These are phyloP conservation scores for Ceratocystis cubensis DNA, from an alignment of 2,329 filamentous ascomycete genomes.

Conservation along the genomic window DNA sequence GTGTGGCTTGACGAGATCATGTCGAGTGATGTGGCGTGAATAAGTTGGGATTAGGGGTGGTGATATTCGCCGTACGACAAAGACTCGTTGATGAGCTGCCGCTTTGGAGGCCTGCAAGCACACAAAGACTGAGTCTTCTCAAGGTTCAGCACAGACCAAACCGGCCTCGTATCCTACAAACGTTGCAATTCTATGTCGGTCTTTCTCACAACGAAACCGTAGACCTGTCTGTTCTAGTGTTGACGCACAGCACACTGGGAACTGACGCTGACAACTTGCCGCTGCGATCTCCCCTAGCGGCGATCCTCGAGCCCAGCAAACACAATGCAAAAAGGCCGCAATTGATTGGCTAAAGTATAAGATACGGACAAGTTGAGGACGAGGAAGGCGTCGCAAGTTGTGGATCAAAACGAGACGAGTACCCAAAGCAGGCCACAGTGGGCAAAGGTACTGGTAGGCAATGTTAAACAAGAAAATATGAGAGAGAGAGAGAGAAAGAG, in stretches of 20 bases:
- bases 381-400: not conserved
- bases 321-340: not conserved
- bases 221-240: not conserved
- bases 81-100: not conserved
- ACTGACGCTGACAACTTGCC: not conserved
- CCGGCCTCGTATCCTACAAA: not conserved
- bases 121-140: not conserved
- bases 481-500: not conserved
- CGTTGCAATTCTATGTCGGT: not conserved
- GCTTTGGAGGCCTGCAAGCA: not conserved
- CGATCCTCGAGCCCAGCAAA: not conserved
- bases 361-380: not conserved
- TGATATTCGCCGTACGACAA: not conserved
- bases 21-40: not conserved
- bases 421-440: not conserved
- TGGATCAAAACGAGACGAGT: not conserved
- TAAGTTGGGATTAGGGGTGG: not conserved
- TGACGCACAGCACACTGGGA: not conserved
- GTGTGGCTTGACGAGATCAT: constrained; percentile 18
- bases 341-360: not conserved
- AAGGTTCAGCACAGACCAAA: not conserved
- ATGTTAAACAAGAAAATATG: not conserved
- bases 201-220: not conserved
- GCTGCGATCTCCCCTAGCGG: not conserved
- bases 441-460: not conserved